Conservation (phyloP, 1,284 basidiomycete genomes). For the Apiotrichum brassicae region DNA sequence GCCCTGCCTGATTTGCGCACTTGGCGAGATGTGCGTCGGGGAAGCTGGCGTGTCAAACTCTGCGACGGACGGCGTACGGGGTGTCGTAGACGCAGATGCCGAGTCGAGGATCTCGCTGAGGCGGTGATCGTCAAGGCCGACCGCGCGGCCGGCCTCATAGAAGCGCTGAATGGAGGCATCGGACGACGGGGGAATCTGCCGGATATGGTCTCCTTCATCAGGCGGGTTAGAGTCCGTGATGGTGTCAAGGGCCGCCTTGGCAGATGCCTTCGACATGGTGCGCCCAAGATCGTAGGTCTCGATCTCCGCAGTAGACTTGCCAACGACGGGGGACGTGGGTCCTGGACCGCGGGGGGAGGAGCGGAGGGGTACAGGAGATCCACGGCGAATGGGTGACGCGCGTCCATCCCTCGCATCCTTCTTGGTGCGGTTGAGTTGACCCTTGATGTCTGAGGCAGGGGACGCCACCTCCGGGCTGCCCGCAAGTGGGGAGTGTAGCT, state of each 20-base stretch:
- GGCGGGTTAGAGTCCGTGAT: background rate
- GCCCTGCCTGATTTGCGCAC: background rate
- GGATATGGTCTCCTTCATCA: background rate
- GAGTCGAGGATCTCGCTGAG: conserved; percentile 34
- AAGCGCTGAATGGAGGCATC: conserved; percentile 22
- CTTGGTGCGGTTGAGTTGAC: background rate
- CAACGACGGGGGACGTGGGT: background rate
- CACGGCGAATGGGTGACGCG: background rate
- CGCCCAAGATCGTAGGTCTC: background rate
- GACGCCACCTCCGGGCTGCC: background rate
- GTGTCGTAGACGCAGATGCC: conserved; percentile 3
- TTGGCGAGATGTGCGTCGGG: background rate
- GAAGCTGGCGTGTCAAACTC: background rate
- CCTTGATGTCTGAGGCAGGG: background rate
- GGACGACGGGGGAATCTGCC: background rate
- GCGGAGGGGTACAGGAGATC: background rate
- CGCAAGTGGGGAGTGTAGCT: background rate
- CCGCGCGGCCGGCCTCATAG: conserved; percentile 33
- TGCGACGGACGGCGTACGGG: conserved; percentile 2
- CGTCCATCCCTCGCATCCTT: background rate
- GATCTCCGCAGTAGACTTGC: background rate
- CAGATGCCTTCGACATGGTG: background rate
- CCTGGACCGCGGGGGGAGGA: background rate
- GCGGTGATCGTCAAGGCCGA: conserved; percentile 33
- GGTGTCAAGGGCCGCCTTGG: background rate